Evolutionary conservation across 2,329 filamentous ascomycete species (phyloP).

Genomic region (Dryadomyces sulphureus): DNA sequence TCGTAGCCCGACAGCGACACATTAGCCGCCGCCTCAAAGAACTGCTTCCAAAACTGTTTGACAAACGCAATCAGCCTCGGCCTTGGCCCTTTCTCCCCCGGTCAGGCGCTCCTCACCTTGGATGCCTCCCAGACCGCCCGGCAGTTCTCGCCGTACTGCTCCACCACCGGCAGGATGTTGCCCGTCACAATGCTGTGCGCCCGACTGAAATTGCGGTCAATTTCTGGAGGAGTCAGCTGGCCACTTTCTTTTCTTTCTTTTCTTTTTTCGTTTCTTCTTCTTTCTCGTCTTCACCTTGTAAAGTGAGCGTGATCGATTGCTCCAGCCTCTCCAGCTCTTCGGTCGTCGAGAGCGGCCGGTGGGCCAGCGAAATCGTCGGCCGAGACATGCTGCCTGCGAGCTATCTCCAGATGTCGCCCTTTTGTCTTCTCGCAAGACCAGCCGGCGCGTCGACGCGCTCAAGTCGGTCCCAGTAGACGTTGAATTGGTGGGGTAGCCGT

Average conservation of each 20-base stretch:
- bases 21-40: conserved; percentile 96
- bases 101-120: conserved; percentile 42
- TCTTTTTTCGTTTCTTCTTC: not conserved
- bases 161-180: conserved; percentile 82
- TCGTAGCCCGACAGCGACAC: conserved; percentile 93
- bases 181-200: conserved; percentile 92
- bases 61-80: not conserved
- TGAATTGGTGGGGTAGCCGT: not conserved
- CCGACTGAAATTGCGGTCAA: conserved; percentile 95
- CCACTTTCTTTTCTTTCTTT: not conserved
- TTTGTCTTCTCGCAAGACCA: too few relatives aligned
- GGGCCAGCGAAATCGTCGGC: conserved; percentile 27
- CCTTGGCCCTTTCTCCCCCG: too few relatives aligned
- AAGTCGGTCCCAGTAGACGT: too few relatives aligned
- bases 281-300: conserved; percentile 56
- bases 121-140: conserved; percentile 92
- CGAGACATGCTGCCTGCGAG: conserved; percentile 28
- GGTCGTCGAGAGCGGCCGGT: conserved; percentile 57
- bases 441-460: not conserved
- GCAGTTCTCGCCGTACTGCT: conserved; percentile 90
- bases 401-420: too few relatives aligned
- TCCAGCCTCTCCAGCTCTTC: conserved; percentile 94
- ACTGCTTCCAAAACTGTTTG: conserved; percentile 95
- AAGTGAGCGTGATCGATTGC: conserved; percentile 87
- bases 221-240: conserved; percentile 46